Evolutionary conservation across 345 rosid species (phyloP).

Genomic region (Adansonia digitata): DNA sequence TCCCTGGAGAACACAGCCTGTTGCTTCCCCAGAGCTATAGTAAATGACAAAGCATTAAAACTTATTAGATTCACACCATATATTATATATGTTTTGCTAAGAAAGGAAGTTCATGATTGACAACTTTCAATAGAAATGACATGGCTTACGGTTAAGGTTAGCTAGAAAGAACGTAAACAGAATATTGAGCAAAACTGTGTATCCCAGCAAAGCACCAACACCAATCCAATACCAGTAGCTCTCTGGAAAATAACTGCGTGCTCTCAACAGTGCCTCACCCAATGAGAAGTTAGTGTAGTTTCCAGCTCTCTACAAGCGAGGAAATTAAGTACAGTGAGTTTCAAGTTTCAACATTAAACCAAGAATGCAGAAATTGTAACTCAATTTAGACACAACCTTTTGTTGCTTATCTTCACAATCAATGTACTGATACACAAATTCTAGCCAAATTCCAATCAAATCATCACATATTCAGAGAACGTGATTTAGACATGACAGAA

Average conservation of each 20-base stretch:
- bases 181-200: conserved; percentile 61
- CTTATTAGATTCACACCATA: not conserved
- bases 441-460: not conserved
- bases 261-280: conserved; percentile 61
- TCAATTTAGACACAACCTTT: not conserved
- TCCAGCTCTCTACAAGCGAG: conserved; percentile 49
- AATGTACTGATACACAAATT: not conserved
- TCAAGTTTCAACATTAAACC: conserved; percentile 10
- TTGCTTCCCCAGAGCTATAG: conserved; percentile 70
- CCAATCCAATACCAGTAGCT: conserved; percentile 99
- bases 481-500: not conserved
- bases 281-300: conserved; percentile 39
- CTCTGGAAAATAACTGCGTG: conserved; percentile 71
- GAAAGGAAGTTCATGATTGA: conserved; percentile 7
- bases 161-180: conserved; percentile 74
- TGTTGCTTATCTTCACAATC: not conserved
- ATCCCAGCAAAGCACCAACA: conserved; percentile 86
- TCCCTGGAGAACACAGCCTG: conserved; percentile 86
- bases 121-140: conserved; percentile 11
- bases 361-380: not conserved
- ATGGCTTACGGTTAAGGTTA: conserved; percentile 74
- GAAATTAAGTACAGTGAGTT: conserved; percentile 19
- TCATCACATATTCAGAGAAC: not conserved
- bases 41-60: conserved; percentile 1
- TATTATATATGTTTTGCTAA: not conserved